Evolutionary conservation across 441 rosid species (phyloP).

Genomic region (Dalechampia spathulata): DNA sequence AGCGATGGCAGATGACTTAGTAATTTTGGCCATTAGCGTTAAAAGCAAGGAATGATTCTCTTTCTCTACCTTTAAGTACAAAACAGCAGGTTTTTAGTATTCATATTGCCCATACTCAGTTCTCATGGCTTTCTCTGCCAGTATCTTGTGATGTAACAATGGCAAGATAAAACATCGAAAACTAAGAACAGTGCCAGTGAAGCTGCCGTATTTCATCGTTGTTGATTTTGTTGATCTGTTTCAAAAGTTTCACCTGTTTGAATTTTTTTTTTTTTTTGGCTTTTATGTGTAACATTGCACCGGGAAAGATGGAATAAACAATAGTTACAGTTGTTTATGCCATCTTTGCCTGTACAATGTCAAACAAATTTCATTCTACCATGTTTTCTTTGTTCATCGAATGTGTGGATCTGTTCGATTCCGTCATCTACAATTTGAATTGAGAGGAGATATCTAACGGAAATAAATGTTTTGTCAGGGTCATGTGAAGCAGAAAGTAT

Average conservation of each 20-base stretch:
- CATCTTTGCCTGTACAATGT: no score
- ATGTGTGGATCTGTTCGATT: not conserved
- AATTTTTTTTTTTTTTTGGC: no score
- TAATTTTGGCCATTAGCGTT: not conserved
- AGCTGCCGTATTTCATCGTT: no score
- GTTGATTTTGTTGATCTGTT: no score
- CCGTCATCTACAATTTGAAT: not conserved
- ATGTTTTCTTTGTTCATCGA: slow-evolving; percentile 1
- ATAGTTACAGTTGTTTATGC: no score
- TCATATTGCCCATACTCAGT: not conserved
- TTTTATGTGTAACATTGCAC: no score
- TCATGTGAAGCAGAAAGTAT: slow-evolving; percentile 79
- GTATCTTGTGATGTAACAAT: slow-evolving; percentile 2
- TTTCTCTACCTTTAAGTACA: not conserved
- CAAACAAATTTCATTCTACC: not conserved
- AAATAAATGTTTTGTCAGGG: slow-evolving; percentile 39
- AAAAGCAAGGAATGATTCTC: not conserved
- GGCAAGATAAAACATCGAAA: no score
- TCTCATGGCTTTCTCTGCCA: not conserved
- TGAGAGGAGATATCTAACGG: slow-evolving; percentile 11
- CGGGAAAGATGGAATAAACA: no score
- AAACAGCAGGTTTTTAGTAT: not conserved
- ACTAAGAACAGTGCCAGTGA: no score
- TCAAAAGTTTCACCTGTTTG: no score
- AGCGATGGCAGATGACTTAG: not conserved